A percentile compares a stretch with the other conserved stretches of the same genome.
These are phyloP conservation scores for Debaryomycetaceae sp. DNA, from an alignment of 1,139 yeast genomes.

Conservation along the genomic window DNA sequence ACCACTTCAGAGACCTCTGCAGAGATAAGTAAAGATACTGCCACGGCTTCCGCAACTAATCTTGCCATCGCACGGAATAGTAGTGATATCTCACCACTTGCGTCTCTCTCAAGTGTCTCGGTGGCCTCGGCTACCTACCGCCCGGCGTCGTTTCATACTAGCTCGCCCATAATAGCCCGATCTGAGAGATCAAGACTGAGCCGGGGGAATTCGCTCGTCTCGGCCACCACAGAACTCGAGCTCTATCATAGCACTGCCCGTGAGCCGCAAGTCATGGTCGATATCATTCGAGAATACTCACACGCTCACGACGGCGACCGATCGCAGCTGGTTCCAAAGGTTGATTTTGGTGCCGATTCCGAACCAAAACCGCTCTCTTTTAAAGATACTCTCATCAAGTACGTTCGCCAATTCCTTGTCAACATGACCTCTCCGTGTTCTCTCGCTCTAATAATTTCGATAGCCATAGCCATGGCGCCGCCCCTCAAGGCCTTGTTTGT, in stretches of 20 bases:
- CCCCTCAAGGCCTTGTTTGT: slow-evolving; percentile 79
- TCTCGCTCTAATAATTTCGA: slow-evolving; percentile 46
- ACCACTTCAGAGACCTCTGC: too few species aligned
- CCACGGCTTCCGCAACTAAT: too few species aligned
- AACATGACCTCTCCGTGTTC: slow-evolving; percentile 69
- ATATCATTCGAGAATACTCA: slow-evolving; percentile 53
- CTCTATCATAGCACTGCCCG: neutral
- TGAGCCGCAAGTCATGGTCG: slow-evolving; percentile 42
- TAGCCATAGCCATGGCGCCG: slow-evolving; percentile 71
- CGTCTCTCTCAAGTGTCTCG: too few species aligned
- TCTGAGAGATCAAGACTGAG: neutral
- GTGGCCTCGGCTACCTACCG: too few species aligned
- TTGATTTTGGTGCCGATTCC: neutral
- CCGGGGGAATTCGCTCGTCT: neutral
- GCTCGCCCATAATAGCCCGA: neutral
- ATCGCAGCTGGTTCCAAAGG: too few species aligned
- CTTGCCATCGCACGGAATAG: too few species aligned
- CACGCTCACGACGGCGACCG: slow-evolving; percentile 23
- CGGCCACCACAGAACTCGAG: neutral
- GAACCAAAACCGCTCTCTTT: neutral
- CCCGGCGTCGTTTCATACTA: neutral
- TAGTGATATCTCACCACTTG: too few species aligned
- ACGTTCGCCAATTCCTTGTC: slow-evolving; percentile 16
- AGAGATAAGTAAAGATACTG: too few species aligned
- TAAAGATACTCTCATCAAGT: slow-evolving; percentile 2